Conservation (phyloP, 2,329 filamentous ascomycete species). For the Chaetomiaceae sp. region DNA sequence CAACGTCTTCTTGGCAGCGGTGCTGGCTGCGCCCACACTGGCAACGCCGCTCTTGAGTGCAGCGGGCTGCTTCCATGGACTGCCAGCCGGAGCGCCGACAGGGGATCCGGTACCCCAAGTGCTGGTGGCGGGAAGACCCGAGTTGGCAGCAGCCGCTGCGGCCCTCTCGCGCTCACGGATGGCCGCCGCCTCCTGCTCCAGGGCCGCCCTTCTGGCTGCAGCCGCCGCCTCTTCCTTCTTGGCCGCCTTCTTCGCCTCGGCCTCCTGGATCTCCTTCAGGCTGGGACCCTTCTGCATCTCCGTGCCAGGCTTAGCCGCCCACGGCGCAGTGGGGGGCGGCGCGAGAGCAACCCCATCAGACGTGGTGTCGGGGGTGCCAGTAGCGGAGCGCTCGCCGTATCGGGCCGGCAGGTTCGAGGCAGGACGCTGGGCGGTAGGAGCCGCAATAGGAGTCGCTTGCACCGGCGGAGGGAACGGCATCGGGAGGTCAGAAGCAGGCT, state of each 20-base stretch:
- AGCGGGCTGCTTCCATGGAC: slow-evolving; percentile 65
- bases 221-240: slow-evolving; percentile 79
- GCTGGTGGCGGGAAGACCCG: slow-evolving; percentile 75
- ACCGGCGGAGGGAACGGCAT: slow-evolving; percentile 70
- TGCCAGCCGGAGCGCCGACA: slow-evolving; percentile 49
- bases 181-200: slow-evolving; percentile 71
- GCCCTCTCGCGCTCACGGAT: slow-evolving; percentile 58
- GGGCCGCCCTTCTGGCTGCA: slow-evolving; percentile 68
- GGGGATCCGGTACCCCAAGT: slow-evolving; percentile 85
- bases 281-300: slow-evolving; percentile 78
- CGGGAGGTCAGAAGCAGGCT: slow-evolving; percentile 63
- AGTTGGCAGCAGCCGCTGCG: slow-evolving; percentile 53
- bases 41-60: slow-evolving; percentile 38
- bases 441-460: slow-evolving; percentile 75
- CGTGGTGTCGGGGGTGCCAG: slow-evolving; percentile 65
- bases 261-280: slow-evolving; percentile 93
- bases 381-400: slow-evolving; percentile 61
- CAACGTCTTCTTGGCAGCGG: slow-evolving; percentile 72
- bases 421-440: slow-evolving; percentile 81
- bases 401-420: slow-evolving; percentile 78
- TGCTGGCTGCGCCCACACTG: slow-evolving; percentile 31
- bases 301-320: slow-evolving; percentile 79
- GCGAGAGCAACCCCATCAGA: slow-evolving; percentile 35
- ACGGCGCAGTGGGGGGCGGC: slow-evolving; percentile 78
- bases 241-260: slow-evolving; percentile 87